These are phyloP conservation scores for Mrakiaceae sp. DNA, from an alignment of 1,284 basidiomycete species.

Conservation along the genomic window DNA sequence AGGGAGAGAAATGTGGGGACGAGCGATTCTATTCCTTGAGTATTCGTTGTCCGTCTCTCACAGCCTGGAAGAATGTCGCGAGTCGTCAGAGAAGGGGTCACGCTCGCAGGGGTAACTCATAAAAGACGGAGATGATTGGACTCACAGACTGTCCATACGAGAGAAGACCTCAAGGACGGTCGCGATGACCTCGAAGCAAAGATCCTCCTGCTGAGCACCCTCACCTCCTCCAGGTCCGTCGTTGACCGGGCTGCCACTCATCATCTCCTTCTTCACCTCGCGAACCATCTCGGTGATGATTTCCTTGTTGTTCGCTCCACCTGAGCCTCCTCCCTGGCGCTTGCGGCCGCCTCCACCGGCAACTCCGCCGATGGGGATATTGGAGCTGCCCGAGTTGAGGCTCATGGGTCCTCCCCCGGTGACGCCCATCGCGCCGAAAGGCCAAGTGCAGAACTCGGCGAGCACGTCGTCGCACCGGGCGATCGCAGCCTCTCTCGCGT, in stretches of 20 bases:
- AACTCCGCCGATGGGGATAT: constrained; percentile 12
- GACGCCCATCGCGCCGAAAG: constrained; percentile 49
- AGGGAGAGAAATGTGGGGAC: no score
- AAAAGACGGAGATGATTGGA: no score
- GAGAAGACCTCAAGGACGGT: constrained; percentile 83
- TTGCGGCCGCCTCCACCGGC: constrained; percentile 26
- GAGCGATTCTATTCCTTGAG: no score
- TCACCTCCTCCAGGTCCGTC: constrained; percentile 55
- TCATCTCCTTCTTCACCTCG: constrained; percentile 64
- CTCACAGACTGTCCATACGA: constrained; percentile 49
- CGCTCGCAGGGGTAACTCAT: no score
- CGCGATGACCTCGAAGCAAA: constrained; percentile 75
- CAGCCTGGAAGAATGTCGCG: no score
- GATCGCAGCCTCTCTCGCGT: constrained; percentile 82
- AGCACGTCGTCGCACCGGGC: constrained; percentile 82
- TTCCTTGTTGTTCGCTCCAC: constrained; percentile 44
- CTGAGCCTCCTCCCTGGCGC: constrained; percentile 42
- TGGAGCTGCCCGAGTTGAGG: background rate
- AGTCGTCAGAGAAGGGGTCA: no score
- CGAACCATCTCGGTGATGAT: constrained; percentile 66
- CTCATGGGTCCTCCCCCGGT: constrained; percentile 25
- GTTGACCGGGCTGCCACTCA: constrained; percentile 33
- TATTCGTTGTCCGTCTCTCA: no score
- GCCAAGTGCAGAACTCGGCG: constrained; percentile 79
- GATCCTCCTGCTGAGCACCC: constrained; percentile 59